Evolutionary conservation across 192 early-diverging fungal genomes (phyloP), one percentile per base, ranked within the genome.

Genomic region (Entomortierella lignicola): DNA sequence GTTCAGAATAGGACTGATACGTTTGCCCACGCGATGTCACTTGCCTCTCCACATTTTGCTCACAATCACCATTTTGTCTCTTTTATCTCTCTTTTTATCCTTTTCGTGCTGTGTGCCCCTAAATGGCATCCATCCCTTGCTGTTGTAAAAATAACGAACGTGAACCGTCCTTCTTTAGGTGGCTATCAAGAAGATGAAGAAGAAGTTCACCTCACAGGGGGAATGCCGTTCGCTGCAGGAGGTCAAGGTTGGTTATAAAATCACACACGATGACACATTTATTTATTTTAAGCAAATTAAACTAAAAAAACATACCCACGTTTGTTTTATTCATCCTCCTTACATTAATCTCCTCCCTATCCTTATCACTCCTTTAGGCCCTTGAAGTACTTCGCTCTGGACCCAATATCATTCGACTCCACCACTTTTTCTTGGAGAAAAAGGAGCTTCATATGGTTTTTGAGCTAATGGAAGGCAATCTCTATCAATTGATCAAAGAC

Each of bases 401-500:
- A 72, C 88, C 90, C 1, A 94, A 97, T 81, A 92, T 99, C 53
- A 89, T 99, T 44, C 86, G 81, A 18, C 85, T 99, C 21, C 86
- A 90, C 37, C 96, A 97, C 41, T 93, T 94, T 37, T 91, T 97
- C 70, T 87, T 95, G 13, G 88, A 90, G 31, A 91, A 91, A 73
- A 94, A 95, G 72, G 93, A 95, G 68, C 89, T 97, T 10, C 91
- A 90, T 68, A 95, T 98, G 75, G 95, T 99, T 0, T 97, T 99
- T 81, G 98, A 99, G 82, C 94, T 90, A 59, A 94, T 97, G 91
- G 94, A 99, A 58, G 95, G 93, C 27, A 97, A 98, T 79, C 81
- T 99, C 44, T 97, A 97, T 77, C 95, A 99, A 80, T 73, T 92
- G 57, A 94, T 94, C 12, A 92, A 92, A 59, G 86, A 91, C 21